phyloP scores from a whole-genome alignment of 805 yeast genomes.

The Starmerella bombi region DNA sequence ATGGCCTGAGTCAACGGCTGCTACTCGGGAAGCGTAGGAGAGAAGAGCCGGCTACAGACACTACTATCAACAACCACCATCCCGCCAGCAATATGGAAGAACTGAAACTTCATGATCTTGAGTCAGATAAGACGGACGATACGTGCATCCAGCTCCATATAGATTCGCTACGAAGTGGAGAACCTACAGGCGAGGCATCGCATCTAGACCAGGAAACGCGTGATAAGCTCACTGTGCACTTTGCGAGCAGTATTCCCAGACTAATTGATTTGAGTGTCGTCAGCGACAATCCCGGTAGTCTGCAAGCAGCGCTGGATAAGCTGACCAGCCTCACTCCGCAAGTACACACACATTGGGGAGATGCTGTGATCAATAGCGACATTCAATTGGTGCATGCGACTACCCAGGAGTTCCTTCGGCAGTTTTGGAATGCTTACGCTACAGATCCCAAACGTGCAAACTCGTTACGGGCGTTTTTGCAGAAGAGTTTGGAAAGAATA shows the following conservation, averaged over 20 bases:
- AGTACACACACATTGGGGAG: not conserved
- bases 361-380: conserved; percentile 19
- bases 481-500: conserved; percentile 15
- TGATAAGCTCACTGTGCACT: not conserved
- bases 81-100: conserved; percentile 16
- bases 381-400: conserved; percentile 54
- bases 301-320: conserved; percentile 7
- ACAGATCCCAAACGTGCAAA: conserved; percentile 28
- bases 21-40: conserved; percentile 33
- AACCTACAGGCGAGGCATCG: not conserved
- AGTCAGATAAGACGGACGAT: conserved; percentile 4
- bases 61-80: too few species aligned
- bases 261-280: conserved; percentile 74
- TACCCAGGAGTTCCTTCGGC: conserved; percentile 59
- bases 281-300: conserved; percentile 14
- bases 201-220: not conserved
- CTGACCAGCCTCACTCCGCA: conserved; percentile 12
- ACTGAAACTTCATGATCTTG: conserved; percentile 23
- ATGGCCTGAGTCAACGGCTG: conserved; percentile 72
- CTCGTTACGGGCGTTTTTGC: conserved; percentile 8
- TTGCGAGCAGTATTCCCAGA: conserved; percentile 1
- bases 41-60: conserved; percentile 29
- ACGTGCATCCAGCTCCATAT: conserved; percentile 10
- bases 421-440: conserved; percentile 42
- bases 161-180: not conserved